Conservation (phyloP, 495 filamentous ascomycete genomes). For the Tirmania nivea region DNA sequence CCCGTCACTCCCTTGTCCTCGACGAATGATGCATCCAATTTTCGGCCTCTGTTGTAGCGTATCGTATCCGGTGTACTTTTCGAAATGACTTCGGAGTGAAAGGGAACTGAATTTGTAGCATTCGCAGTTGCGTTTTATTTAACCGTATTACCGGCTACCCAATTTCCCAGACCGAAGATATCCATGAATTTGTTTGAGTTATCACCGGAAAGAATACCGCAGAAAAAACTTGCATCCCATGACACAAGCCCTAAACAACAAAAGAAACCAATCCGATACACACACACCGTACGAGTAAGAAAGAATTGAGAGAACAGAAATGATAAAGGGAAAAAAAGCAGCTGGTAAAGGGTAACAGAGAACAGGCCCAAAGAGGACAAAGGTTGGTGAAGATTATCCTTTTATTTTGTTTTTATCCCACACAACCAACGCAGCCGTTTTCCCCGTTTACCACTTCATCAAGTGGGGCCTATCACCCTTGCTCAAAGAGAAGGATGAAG, state of each 20-base stretch:
- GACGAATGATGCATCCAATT: background rate
- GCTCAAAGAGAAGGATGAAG: slow-evolving; percentile 79
- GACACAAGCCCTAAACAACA: background rate
- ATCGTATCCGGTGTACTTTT: background rate
- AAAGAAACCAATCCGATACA: background rate
- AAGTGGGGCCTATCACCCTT: slow-evolving; percentile 97
- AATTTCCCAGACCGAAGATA: background rate
- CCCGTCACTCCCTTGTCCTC: too few relatives aligned
- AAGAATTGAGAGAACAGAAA: background rate
- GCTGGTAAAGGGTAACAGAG: background rate
- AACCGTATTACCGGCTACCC: background rate
- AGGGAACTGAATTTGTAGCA: background rate
- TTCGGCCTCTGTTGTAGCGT: background rate
- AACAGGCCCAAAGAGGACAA: background rate
- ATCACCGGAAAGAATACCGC: background rate
- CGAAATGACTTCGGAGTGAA: background rate
- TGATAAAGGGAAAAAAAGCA: background rate
- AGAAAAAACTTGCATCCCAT: background rate
- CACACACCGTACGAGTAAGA: background rate
- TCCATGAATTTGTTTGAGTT: background rate
- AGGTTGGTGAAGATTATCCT: background rate
- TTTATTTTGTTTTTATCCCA: background rate
- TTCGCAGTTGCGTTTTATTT: background rate
- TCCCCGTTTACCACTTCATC: slow-evolving; percentile 57
- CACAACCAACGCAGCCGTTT: background rate